Base-by-base conservation (phyloP, 306 rosid genomes). In the Prunus davidiana region DNA sequence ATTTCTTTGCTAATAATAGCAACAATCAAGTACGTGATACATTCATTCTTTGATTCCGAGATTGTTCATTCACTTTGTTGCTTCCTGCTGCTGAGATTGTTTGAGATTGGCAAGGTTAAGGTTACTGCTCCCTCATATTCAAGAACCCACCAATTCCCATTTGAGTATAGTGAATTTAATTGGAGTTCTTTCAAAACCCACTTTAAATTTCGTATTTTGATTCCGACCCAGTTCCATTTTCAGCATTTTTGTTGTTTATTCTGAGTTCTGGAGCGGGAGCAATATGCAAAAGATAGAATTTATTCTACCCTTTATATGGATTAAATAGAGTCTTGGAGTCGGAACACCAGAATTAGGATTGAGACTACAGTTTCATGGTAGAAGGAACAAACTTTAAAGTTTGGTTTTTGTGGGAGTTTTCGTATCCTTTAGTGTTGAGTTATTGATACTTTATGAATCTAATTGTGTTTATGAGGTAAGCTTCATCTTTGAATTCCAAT, bases 51-150 rank as follows among this genome's bases (percentile, higher is more conserved):
- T 24, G 25, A 24, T 24, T 24, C 1, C 25, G 25, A 24, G 25
- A 24, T 24, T 57, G 54, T 72, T 72, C 18, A 10, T 58, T 24
- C 8, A 24, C 34, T 8, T 58, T 24, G 60, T 49, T 47, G 16
- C 43, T 38, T 38, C 43, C 73, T 6, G 43, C 45, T 49, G 12
- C 24, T 43, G 56, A 11, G 71, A 57, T 69, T 58, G 38, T 20
- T 49, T 70, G 58, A 71, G 45, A 27, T 6, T 71, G 47, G 82
- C 67, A 24, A 22, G 52, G 20, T 25, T 38, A 24, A 0, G 10
- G 12, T 19, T 54, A 27, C 51, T 63, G 19, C 32, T 70, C 25
- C 43, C 28, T 64, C 46, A 61, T 71, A 78, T 67, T 73, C 62
- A 43, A 67, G 61, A 58, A 22, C 43, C 43, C 16, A 50, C 43